Conservation (phyloP, 768 basidiomycete genomes). For the Rhizopogon roseolus region DNA sequence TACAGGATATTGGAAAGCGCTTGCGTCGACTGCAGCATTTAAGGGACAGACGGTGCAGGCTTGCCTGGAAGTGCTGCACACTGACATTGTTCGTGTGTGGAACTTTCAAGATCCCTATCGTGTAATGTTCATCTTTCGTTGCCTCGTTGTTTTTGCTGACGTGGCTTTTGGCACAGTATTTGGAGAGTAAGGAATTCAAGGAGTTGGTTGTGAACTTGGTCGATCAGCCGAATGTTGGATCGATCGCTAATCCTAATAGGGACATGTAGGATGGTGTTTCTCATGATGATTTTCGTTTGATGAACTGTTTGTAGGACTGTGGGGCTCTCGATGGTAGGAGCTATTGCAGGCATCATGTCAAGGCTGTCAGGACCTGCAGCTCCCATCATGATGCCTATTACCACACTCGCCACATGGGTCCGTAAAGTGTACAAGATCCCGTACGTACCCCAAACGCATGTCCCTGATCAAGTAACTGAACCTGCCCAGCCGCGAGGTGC, state of each 20-base stretch:
- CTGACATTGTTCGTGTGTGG: conserved; percentile 14
- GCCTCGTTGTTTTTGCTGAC: neutral
- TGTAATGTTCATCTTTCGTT: neutral
- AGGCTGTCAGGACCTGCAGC: neutral
- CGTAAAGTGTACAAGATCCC: neutral
- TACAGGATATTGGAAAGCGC: too few relatives aligned
- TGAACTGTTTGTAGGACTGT: neutral
- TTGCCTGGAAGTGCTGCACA: conserved; percentile 14
- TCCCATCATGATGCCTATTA: neutral
- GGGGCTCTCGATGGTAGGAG: too few relatives aligned
- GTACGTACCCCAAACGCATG: too few relatives aligned
- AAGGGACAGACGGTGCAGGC: too few relatives aligned
- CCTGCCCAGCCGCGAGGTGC: too few relatives aligned
- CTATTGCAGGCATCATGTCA: too few relatives aligned
- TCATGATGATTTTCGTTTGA: neutral
- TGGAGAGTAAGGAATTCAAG: conserved; percentile 1
- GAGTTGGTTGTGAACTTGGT: neutral
- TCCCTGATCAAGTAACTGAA: too few relatives aligned
- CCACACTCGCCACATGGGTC: neutral
- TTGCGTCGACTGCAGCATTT: too few relatives aligned
- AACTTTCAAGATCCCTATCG: conserved; percentile 8
- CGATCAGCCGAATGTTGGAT: neutral
- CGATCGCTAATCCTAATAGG: neutral
- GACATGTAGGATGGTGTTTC: neutral
- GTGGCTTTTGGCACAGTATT: neutral